Evolutionary conservation across 176 grass and related monocot genomes (phyloP), one percentile per base, ranked within the genome.

Genomic region (Chrysopogon serrulatus): DNA sequence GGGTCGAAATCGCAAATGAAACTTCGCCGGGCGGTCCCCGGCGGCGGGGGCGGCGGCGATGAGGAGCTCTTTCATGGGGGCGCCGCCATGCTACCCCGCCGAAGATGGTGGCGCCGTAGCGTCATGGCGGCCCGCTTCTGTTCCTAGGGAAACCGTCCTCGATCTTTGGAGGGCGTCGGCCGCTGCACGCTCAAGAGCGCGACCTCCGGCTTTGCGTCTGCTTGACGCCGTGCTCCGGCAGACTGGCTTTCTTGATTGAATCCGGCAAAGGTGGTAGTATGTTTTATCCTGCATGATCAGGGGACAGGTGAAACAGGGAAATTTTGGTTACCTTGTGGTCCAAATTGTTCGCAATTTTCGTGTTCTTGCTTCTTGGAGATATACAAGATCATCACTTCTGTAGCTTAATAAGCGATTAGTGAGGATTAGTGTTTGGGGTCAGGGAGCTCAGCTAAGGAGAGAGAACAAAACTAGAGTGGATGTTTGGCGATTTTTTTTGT

Each of bases 181-280:
- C 89, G 96, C n/a, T n/a, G n/a, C 82, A 99, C 96, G 6, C 91
- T 96, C 35, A 99, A 99, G 80, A 93, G 93, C n/a, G 93, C 37
- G 96, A 99, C 42, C 86, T 99, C 57, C 88, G 91, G 44, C 93
- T n/a, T n/a, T n/a, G 96, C 41, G 89, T 99, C n/a, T 91, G 96
- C 10, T n/a, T n/a, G 92, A 99, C 83, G 93, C 96, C 44, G 84
- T 86, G 77, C 84, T 86, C n/a, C 57, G 68, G 33, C 84, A n/a
- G 36, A 86, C 84, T 12, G 77, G 84, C 24, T 86, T 86, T 41
- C 76, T 86, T 24, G 84, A 86, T 13, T 86, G 84, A 86, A 65
- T 80, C 14, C 57, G 6, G 17, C 6, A 45, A 61, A 74, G 77
- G 42, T 80, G 68, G 78, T 86, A 49, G 36, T 48, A n/a, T 16